Evolutionary conservation across 2,329 filamentous ascomycete genomes (phyloP), one percentile per base, ranked within the genome.

Genomic region (Apiospora sp.): DNA sequence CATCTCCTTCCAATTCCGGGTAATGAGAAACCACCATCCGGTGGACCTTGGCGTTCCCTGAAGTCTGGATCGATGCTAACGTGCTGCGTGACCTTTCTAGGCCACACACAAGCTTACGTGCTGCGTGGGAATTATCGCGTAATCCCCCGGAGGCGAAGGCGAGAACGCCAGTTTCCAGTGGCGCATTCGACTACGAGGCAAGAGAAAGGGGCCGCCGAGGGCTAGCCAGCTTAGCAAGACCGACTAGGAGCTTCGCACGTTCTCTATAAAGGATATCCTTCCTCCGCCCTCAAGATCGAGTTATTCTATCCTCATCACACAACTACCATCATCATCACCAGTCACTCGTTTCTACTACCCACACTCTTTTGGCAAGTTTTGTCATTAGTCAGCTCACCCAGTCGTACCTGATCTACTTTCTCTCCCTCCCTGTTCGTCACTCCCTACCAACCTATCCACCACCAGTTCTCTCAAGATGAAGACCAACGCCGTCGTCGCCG

Each of bases 401-500:
- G 37, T 49, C 58, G 7, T 49, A 69, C 64, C 67, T 49, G 67
- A 68, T 48, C 30, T 24, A 46, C 2, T 67, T 3, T 61, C n/a
- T 27, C 58, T 4, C n/a, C n/a, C 58, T 68, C 27, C 22, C 37
- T 4, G 5, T 2, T n/a, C 14, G 44, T 10, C 41, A 34, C 34
- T n/a, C 41, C 8, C 41, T 13, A 19, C 14, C n/a, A n/a, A n/a
- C 24, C 10, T 16, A 16, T 43, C 43, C 43, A 16, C n/a, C 27
- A 43, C 24, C 51, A 48, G n/a, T 30, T 30, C 27, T 30, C 27
- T 43, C 61, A 71, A 73, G 30, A 73, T 73, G 72, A 73, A 73
- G 72, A 51, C 68, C 71, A 71, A 73, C 72, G n/a, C 46, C 61
- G 43, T 73, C 54, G 69, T 67, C 49, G n/a, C 68, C 69, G 24